Evolutionary conservation across 495 filamentous ascomycete genomes (phyloP).

Genomic region (Penicillium canescens): DNA sequence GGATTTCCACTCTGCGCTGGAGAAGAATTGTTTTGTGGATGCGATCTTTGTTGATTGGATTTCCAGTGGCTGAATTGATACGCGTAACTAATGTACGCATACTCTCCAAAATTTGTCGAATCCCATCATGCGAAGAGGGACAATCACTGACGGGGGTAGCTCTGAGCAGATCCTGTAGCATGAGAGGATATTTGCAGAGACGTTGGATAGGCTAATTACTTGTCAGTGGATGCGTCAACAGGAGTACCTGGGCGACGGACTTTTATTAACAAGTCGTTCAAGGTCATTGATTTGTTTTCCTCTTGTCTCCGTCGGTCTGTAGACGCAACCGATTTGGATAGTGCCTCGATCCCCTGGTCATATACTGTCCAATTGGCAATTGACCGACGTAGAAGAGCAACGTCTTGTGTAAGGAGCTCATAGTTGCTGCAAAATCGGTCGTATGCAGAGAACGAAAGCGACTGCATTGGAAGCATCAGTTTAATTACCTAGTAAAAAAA

Average conservation of each 20-base stretch:
- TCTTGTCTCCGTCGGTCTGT: slow-evolving; percentile 62
- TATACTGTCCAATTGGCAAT: slow-evolving; percentile 77
- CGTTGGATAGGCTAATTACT: slow-evolving; percentile 80
- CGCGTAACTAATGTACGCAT: slow-evolving; percentile 69
- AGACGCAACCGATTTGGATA: slow-evolving; percentile 74
- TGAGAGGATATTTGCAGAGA: slow-evolving; percentile 86
- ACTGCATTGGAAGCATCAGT: slow-evolving; percentile 44
- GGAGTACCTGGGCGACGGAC: slow-evolving; percentile 39
- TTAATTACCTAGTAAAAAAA: background rate
- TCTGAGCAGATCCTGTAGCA: slow-evolving; percentile 80
- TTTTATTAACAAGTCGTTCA: slow-evolving; percentile 90
- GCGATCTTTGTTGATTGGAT: slow-evolving; percentile 39
- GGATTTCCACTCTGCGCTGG: slow-evolving; percentile 62
- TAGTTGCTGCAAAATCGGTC: slow-evolving; percentile 87
- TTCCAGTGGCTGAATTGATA: slow-evolving; percentile 72
- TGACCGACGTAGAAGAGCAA: slow-evolving; percentile 65
- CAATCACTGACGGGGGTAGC: slow-evolving; percentile 83
- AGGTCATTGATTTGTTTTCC: slow-evolving; percentile 70
- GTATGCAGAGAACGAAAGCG: slow-evolving; percentile 79
- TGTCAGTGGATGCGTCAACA: slow-evolving; percentile 11
- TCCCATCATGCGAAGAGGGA: slow-evolving; percentile 73
- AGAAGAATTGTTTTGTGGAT: slow-evolving; percentile 54
- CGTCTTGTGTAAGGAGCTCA: slow-evolving; percentile 75
- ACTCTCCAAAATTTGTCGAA: slow-evolving; percentile 70
- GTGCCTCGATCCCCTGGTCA: slow-evolving; percentile 84